Evolutionary conservation across 2,329 filamentous ascomycete genomes (phyloP).

Genomic region (Talaromyces pinophilus): DNA sequence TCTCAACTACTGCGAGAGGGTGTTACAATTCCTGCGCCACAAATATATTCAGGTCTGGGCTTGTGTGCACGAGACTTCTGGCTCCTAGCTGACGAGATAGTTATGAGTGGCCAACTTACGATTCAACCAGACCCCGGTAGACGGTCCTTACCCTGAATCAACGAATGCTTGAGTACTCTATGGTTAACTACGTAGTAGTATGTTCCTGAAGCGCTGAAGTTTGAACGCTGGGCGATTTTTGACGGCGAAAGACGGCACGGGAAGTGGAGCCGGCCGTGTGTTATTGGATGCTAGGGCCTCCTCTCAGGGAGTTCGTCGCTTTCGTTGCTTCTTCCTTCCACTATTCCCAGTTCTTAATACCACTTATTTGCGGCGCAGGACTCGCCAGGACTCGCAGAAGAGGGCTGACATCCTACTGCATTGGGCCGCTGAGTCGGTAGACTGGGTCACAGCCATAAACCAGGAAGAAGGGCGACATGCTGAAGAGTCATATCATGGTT

Average conservation of each 20-base stretch:
- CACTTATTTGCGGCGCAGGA: constrained; percentile 9
- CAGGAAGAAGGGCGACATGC: background rate
- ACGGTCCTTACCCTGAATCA: background rate
- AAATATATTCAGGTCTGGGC: background rate
- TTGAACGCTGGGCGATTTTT: background rate
- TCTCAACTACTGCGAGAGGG: background rate
- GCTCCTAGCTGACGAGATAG: background rate
- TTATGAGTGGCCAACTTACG: background rate
- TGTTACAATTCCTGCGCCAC: background rate
- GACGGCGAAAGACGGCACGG: constrained; percentile 18
- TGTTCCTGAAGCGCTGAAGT: background rate
- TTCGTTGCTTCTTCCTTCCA: background rate
- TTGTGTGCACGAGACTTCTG: background rate
- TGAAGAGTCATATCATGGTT: constrained; percentile 2
- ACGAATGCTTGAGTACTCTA: background rate
- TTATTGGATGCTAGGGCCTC: constrained; percentile 18
- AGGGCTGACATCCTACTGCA: constrained; percentile 9
- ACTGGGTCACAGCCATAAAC: background rate
- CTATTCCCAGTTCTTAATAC: constrained; percentile 2
- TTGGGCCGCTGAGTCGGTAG: background rate
- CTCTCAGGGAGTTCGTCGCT: background rate
- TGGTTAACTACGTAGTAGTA: background rate
- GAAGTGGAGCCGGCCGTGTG: constrained; percentile 16
- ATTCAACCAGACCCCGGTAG: background rate
- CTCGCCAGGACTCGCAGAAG: background rate